A percentile compares a stretch with the other conserved stretches of the same genome.
phyloP scores from a whole-genome alignment of 208 protist genomes.

The Phytomonas francai region DNA sequence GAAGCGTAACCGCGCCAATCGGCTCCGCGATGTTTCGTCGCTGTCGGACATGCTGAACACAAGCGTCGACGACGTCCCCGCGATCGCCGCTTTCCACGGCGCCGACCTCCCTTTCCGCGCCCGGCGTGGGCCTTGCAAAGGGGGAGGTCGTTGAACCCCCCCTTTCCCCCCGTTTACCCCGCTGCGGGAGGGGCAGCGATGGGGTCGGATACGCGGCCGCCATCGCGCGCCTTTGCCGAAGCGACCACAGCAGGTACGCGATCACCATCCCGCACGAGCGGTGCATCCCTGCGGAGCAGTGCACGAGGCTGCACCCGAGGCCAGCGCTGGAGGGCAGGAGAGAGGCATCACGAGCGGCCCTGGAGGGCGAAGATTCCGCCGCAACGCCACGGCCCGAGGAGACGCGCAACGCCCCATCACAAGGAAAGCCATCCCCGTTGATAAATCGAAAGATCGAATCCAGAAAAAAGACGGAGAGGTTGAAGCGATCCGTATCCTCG shows the following conservation, averaged over 20 bases:
- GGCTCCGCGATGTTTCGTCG: conserved; percentile 13
- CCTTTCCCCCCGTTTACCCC: no score
- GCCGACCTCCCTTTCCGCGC: no score
- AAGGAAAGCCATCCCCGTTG: conserved; percentile 38
- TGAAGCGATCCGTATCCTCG: conserved; percentile 52
- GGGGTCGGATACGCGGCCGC: conserved; percentile 6
- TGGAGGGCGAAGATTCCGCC: no score
- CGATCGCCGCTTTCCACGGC: not conserved
- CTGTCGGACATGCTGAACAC: not conserved
- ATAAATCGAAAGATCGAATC: conserved; percentile 51
- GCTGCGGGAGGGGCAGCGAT: no score
- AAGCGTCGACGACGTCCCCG: not conserved
- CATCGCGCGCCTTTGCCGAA: conserved; percentile 4
- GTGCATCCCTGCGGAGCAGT: conserved; percentile 84
- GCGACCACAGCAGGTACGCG: conserved; percentile 61
- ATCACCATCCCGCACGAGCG: conserved; percentile 63
- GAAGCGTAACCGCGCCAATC: conserved; percentile 5
- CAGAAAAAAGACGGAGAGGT: conserved; percentile 72
- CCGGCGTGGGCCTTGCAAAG: no score
- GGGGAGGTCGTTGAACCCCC: no score
- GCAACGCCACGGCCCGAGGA: conserved; percentile 1
- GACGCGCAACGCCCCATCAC: conserved; percentile 10
- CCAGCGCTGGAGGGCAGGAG: not conserved
- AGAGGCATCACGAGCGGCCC: not conserved
- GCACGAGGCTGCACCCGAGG: conserved; percentile 23